Evolutionary conservation across 2,329 filamentous ascomycete species (phyloP).

Genomic region (Colletotrichum tamarilloi): DNA sequence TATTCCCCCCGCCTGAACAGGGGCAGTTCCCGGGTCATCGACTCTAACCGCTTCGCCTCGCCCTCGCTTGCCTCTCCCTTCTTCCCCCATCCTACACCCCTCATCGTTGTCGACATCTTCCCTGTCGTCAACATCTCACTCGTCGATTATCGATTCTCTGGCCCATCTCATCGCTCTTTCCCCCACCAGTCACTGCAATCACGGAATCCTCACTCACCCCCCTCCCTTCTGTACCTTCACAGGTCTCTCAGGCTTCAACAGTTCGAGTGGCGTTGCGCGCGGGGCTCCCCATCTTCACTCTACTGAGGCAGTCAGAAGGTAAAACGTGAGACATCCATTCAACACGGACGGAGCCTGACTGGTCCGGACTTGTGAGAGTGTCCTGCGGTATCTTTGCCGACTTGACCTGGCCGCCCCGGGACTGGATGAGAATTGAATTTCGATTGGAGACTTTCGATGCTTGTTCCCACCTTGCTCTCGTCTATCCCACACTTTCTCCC

Average conservation of each 20-base stretch:
- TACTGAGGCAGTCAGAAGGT: slow-evolving; percentile 28
- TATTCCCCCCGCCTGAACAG: not conserved
- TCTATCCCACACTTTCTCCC: slow-evolving; percentile 18
- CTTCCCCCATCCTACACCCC: not conserved
- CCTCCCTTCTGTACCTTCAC: not conserved
- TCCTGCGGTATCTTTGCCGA: slow-evolving; percentile 23
- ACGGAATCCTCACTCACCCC: not conserved
- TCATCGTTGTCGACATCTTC: slow-evolving; percentile 32
- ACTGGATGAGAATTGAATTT: slow-evolving; percentile 2
- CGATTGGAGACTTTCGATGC: slow-evolving; percentile 2
- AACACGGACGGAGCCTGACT: slow-evolving; percentile 34
- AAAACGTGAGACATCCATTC: slow-evolving; percentile 33
- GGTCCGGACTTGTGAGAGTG: slow-evolving; percentile 20
- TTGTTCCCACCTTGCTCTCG: slow-evolving; percentile 11
- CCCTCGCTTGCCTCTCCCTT: slow-evolving; percentile 10
- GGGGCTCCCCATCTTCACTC: slow-evolving; percentile 32
- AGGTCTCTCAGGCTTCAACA: not conserved
- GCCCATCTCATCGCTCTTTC: slow-evolving; percentile 1
- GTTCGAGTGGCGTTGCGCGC: slow-evolving; percentile 23
- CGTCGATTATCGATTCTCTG: not conserved
- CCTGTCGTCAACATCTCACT: slow-evolving; percentile 31
- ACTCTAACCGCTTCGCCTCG: slow-evolving; percentile 12
- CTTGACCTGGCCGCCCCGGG: not conserved
- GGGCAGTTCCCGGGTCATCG: slow-evolving; percentile 9
- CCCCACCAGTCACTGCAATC: slow-evolving; percentile 1